Evolutionary conservation across 352 stramenopile species (phyloP), one percentile per base, ranked within the genome.

Genomic region (Pythium sukuiense): DNA sequence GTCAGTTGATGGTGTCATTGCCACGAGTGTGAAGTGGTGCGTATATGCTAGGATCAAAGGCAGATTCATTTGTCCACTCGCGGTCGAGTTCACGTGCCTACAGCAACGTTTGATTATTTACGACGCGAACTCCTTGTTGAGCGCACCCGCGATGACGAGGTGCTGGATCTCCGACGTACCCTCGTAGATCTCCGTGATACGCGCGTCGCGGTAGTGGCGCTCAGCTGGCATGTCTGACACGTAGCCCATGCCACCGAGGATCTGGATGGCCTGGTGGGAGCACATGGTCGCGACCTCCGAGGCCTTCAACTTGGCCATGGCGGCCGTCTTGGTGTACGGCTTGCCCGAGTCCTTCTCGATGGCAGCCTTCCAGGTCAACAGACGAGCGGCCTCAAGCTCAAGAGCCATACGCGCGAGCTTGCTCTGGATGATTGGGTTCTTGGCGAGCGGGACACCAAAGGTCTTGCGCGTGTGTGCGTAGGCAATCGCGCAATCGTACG

Each of bases 121-220:
- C 73, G 77, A 67, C n/a, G 80, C 79, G 71, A 97, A 99, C 68
- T 98, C 95, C 77, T 99, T 99, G 70, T 99, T 92, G n/a, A 99
- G 87, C 43, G 95, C 88, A 14, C 85, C 84, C 6, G 89, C 95
- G 74, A 99, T 98, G 11, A 99, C 95, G 46, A 99, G 76, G 74
- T 98, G 94, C 82, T 98, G 96, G 66, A 99, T 97, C 77, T 99
- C 97, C 55, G 88, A 98, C 11, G 97, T 99, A 68, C 96, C 96
- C 75, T 99, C 96, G 70, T 99, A 99, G 72, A 99, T 99, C 74
- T 97, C 89, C 16, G 97, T 99, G 78, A 99, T 99, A 46, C 97
- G 83, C 46, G 97, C 97, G 76, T 99, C 96, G 53, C 97, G 86
- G 82, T 99, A 99, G 80, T 99, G 89, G 63, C 97, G 88, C 67